These are phyloP conservation scores for Bruguiera gymnorhiza DNA, from an alignment of 345 rosid genomes.

Conservation along the genomic window DNA sequence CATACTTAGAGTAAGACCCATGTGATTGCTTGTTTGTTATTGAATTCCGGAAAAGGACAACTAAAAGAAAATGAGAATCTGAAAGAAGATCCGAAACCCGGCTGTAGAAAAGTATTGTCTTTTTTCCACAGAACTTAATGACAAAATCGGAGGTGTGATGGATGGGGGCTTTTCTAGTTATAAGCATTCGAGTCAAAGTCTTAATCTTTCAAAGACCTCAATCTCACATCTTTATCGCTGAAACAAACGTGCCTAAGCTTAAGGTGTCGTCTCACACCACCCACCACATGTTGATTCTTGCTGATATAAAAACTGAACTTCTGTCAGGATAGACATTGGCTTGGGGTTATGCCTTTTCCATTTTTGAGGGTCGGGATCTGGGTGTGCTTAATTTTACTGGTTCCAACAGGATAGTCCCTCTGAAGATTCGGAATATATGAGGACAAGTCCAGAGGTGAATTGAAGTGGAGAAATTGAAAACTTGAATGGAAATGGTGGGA, in stretches of 20 bases:
- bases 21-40: too few relatives aligned
- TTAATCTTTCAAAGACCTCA: constrained; percentile 3
- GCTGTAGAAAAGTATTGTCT: neutral
- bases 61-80: neutral
- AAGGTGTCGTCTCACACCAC: neutral
- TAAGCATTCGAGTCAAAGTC: constrained; percentile 7
- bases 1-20: too few relatives aligned
- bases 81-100: neutral
- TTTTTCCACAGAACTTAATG: neutral
- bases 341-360: too few relatives aligned
- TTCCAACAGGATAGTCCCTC: neutral
- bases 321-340: too few relatives aligned
- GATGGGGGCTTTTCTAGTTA: neutral
- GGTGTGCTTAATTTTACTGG: neutral
- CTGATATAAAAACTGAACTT: too few relatives aligned
- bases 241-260: neutral
- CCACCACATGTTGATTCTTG: too few relatives aligned
- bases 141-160: constrained; percentile 1
- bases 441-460: too few relatives aligned
- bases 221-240: neutral
- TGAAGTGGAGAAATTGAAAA: neutral
- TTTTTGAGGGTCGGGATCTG: too few relatives aligned
- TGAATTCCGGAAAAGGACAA: neutral
- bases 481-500: neutral
- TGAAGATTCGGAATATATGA: too few relatives aligned